Base-by-base conservation (phyloP, 2,329 filamentous ascomycete species). In the Microthyrium microscopicum region DNA sequence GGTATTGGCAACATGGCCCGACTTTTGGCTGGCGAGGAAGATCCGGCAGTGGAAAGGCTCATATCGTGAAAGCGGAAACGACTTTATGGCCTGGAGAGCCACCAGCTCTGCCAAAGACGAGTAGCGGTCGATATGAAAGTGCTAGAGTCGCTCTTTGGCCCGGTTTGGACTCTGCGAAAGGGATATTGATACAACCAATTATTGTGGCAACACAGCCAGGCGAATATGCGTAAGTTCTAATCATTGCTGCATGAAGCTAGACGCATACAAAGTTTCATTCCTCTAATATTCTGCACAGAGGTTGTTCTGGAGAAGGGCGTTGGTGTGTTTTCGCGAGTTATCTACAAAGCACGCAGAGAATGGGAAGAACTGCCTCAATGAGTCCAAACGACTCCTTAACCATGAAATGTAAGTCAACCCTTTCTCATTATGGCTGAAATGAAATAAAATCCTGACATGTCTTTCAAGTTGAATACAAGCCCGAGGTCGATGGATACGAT, bases 171-270 rank as follows among this genome's bases (percentile, higher is more conserved):
- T 25, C 28, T n/a, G 20, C 5, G 17, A 22, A 22, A 20, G 34
- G 34, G 5, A n/a, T n/a, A n/a, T 22, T 36, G 7, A 31, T 36
- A n/a, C 34, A 36, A 17, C 34, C 34, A 3, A 36, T 36, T 20
- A 31, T 36, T 24, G 34, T 36, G 9, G 20, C 25, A 12, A 28
- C 25, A 15, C n/a, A n/a, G n/a, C n/a, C n/a, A n/a, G n/a, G 15
- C 19, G 33, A 29, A 20, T 34, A 34, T 20, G 16, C 27, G 5
- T 19, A 24, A 16, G 8, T 9, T 11, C 8, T 9, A 29, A 16
- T 9, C 11, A 18, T 17, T 9, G 9, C 18, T 11, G 9, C 11
- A 9, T 9, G 27, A 18, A 16, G 16, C 8, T 9, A 11, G 27
- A 8, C 15, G 27, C 9, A 11, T 11, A 15, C 20, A 24, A 20